Conservation (phyloP, 208 protist genomes). For the Trypanosoma avium region DNA sequence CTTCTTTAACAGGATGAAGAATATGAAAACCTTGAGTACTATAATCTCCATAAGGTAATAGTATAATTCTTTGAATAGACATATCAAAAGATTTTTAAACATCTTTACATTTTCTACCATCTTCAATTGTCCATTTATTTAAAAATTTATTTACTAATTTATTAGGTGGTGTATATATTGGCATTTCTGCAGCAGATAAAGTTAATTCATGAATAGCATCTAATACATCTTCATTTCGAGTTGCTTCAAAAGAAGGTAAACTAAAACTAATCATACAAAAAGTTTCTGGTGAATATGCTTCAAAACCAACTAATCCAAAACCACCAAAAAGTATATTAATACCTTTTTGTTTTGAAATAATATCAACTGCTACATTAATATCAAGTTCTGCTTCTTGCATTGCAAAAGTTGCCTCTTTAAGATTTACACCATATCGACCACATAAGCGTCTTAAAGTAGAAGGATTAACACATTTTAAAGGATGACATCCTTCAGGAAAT, state of each 20-base stretch:
- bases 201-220: slow-evolving; percentile 88
- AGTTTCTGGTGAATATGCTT: slow-evolving; percentile 82
- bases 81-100: slow-evolving; percentile 64
- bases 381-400: slow-evolving; percentile 55
- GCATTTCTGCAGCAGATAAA: slow-evolving; percentile 81
- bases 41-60: slow-evolving; percentile 85
- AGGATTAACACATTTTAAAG: slow-evolving; percentile 53
- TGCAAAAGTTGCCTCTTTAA: slow-evolving; percentile 46
- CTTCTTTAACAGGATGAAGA: slow-evolving; percentile 60
- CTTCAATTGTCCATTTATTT: slow-evolving; percentile 75
- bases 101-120: slow-evolving; percentile 42
- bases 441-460: slow-evolving; percentile 57
- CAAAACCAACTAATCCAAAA: slow-evolving; percentile 80
- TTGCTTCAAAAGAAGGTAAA: slow-evolving; percentile 61
- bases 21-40: slow-evolving; percentile 82
- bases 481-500: slow-evolving; percentile 64
- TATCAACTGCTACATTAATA: slow-evolving; percentile 64
- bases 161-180: slow-evolving; percentile 57
- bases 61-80: slow-evolving; percentile 58
- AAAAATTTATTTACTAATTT: slow-evolving; percentile 62
- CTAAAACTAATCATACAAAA: slow-evolving; percentile 85
- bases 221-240: slow-evolving; percentile 67
- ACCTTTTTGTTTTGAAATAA: slow-evolving; percentile 46
- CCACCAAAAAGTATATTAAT: slow-evolving; percentile 53
- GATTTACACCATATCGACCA: slow-evolving; percentile 55